These are phyloP conservation scores for Fusarium irregulare DNA, from an alignment of 2,329 filamentous ascomycete genomes.

Conservation along the genomic window DNA sequence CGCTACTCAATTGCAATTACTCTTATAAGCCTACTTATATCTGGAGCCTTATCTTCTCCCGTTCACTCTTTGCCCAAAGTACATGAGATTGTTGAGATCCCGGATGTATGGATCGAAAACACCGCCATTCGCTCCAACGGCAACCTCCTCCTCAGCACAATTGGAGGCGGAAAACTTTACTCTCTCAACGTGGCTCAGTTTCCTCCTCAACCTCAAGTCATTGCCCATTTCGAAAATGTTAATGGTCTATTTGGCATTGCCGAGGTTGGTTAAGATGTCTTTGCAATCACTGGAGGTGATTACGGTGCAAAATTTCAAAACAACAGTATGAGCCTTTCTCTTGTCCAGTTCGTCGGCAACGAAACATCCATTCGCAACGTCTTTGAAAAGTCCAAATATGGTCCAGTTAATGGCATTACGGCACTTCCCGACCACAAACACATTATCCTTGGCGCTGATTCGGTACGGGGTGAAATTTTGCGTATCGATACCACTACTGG, in stretches of 20 bases:
- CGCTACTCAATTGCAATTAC: neutral
- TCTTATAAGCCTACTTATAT: neutral
- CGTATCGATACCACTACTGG: conserved; percentile 3
- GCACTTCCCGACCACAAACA: neutral
- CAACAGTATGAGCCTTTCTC: conserved; percentile 6
- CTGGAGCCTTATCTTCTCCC: neutral
- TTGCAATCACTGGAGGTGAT: neutral
- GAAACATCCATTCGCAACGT: neutral
- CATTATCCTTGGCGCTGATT: conserved; percentile 15
- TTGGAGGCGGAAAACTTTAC: neutral
- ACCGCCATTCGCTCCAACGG: conserved; percentile 7
- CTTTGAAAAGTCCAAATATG: neutral
- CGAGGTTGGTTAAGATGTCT: conserved; percentile 1
- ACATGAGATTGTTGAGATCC: neutral
- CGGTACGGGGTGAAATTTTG: conserved; percentile 7
- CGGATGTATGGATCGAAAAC: conserved; percentile 7
- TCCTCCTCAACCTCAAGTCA: neutral
- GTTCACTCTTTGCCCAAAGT: neutral
- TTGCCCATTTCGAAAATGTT: neutral
- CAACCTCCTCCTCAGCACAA: conserved; percentile 8
- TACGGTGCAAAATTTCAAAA: neutral
- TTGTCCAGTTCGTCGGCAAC: neutral
- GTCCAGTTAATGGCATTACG: conserved; percentile 8
- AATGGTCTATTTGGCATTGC: conserved; percentile 11
- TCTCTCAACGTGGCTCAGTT: neutral